These are phyloP conservation scores for Amoebophrya sp. DNA, from an alignment of 169 alveolate species.

Conservation along the genomic window DNA sequence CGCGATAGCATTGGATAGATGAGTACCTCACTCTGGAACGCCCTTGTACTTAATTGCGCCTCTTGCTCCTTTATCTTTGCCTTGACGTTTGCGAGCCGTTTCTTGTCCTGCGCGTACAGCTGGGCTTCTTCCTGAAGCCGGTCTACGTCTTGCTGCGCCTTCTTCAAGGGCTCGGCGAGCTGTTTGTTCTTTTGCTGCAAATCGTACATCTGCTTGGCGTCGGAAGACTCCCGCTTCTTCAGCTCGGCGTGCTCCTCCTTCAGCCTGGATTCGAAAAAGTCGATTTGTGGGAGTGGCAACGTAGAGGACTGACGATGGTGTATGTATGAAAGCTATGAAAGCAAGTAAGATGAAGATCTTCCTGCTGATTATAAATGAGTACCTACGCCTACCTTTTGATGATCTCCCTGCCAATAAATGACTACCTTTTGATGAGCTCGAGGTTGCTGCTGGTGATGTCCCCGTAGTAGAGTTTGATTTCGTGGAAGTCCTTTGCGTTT, in stretches of 20 bases:
- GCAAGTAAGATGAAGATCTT: too few relatives aligned
- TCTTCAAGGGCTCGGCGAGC: slow-evolving; percentile 29
- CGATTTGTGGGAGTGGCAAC: not conserved
- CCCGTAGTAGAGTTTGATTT: slow-evolving; percentile 68
- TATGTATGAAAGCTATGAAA: not conserved
- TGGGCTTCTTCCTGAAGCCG: slow-evolving; percentile 22
- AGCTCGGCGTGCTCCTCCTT: slow-evolving; percentile 37
- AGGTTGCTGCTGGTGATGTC: slow-evolving; percentile 69
- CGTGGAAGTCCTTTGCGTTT: slow-evolving; percentile 35
- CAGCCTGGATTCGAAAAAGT: not conserved
- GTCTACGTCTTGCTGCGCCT: slow-evolving; percentile 31
- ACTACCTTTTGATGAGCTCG: slow-evolving; percentile 50
- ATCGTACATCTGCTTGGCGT: slow-evolving; percentile 34
- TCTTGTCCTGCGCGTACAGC: slow-evolving; percentile 26
- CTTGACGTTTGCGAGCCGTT: slow-evolving; percentile 20
- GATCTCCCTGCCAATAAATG: slow-evolving; percentile 8
- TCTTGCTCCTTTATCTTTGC: slow-evolving; percentile 30
- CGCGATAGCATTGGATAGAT: not conserved
- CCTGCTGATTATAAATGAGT: not conserved
- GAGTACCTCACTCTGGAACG: not conserved
- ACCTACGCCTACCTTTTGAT: not conserved
- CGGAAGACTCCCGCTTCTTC: slow-evolving; percentile 30
- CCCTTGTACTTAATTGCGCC: not conserved
- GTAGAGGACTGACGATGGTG: too few relatives aligned
- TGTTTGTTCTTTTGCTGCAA: slow-evolving; percentile 19